Percentiles rank a stretch among this genome's conserved stretches.
Conservation (phyloP, 2,329 filamentous ascomycete species). For the Magnaporthiopsis incrustans region DNA sequence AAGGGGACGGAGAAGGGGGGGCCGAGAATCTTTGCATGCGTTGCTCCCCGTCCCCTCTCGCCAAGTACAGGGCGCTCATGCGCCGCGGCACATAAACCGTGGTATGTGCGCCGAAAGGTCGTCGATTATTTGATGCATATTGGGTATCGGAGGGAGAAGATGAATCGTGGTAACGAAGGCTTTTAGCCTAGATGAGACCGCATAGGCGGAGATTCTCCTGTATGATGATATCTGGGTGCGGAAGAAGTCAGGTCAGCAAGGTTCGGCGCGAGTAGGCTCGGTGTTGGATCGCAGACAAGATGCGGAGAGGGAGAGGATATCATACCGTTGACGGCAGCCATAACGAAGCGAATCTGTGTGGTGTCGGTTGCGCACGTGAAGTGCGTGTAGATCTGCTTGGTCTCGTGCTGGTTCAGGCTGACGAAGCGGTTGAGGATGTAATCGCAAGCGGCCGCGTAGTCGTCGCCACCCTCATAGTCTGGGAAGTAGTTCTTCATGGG, state of each 20-base stretch:
- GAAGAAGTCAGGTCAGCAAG: slow-evolving; percentile 30
- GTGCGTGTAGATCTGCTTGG: slow-evolving; percentile 99
- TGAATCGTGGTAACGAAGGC: neutral
- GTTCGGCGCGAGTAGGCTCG: neutral
- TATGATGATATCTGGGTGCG: slow-evolving; percentile 84
- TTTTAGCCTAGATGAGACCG: slow-evolving; percentile 15
- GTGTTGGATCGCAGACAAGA: neutral
- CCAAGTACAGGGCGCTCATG: slow-evolving; percentile 5
- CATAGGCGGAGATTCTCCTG: slow-evolving; percentile 82
- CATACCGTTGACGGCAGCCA: slow-evolving; percentile 97
- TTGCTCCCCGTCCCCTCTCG: neutral
- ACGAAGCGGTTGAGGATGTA: slow-evolving; percentile 97
- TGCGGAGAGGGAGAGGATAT: neutral
- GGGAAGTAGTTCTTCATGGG: slow-evolving; percentile 88
- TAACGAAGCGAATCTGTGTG: slow-evolving; percentile 98
- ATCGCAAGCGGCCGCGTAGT: slow-evolving; percentile 93
- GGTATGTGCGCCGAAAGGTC: neutral
- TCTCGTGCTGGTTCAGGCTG: slow-evolving; percentile 96
- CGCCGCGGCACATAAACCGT: neutral
- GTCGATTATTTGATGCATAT: slow-evolving; percentile 8
- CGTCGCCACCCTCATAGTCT: slow-evolving; percentile 88
- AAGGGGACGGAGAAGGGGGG: slow-evolving; percentile 13
- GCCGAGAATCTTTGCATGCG: neutral
- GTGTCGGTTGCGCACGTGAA: slow-evolving; percentile 99
- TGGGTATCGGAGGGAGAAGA: slow-evolving; percentile 8